Percentiles rank a stretch among this genome's conserved stretches.
Evolutionary conservation across 257 asterid genomes (phyloP).

Genomic region (Gentiana straminea): DNA sequence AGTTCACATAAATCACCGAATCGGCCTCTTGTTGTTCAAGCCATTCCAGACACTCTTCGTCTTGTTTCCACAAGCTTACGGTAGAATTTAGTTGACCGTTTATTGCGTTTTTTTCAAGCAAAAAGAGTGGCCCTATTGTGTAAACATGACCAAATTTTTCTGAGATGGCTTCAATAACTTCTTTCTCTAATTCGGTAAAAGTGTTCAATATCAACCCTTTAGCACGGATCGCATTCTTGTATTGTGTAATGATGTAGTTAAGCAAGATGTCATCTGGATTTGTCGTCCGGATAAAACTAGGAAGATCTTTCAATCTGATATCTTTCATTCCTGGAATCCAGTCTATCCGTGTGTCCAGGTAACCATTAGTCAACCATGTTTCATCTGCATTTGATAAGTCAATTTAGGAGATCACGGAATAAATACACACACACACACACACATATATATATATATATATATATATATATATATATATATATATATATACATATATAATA

Average conservation of each 20-base stretch:
- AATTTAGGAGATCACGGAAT: neutral
- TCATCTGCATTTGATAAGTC: conserved; percentile 26
- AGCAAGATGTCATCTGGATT: conserved; percentile 52
- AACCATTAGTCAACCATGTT: conserved; percentile 37
- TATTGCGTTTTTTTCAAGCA: conserved; percentile 21
- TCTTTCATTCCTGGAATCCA: conserved; percentile 59
- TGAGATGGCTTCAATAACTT: conserved; percentile 36
- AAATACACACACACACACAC: too few relatives aligned
- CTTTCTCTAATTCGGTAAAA: conserved; percentile 36
- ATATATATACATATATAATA: too few relatives aligned
- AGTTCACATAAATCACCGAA: conserved; percentile 55
- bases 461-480: too few relatives aligned
- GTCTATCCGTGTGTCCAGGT: conserved; percentile 33
- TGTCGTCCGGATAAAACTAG: conserved; percentile 48
- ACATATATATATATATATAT: too few relatives aligned
- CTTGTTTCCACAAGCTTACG: conserved; percentile 57
- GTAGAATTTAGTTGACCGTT: conserved; percentile 15
- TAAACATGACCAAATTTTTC: conserved; percentile 24
- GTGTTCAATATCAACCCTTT: conserved; percentile 45
- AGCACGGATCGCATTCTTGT: conserved; percentile 32
- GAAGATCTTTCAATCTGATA: conserved; percentile 50
- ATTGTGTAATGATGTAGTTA: conserved; percentile 33
- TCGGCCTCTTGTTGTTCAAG: conserved; percentile 28
- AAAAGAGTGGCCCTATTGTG: conserved; percentile 50
- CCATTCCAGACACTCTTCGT: conserved; percentile 41